Evolutionary conservation across 2,329 filamentous ascomycete genomes (phyloP).

Genomic region (Claviceps sp.): DNA sequence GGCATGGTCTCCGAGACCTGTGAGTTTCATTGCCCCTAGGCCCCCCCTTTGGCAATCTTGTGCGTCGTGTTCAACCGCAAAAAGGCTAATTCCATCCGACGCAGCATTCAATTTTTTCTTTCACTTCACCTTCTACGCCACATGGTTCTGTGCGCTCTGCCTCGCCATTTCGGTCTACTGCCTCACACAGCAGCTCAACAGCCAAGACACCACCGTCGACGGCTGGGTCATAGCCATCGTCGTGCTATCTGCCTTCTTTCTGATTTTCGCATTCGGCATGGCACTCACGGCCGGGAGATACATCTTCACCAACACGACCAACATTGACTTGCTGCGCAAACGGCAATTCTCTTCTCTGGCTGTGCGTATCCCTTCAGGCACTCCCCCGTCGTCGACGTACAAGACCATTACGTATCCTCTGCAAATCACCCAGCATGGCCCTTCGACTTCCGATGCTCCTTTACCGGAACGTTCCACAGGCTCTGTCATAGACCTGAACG

Average conservation of each 20-base stretch:
- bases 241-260: conserved; percentile 57
- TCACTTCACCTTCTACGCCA: conserved; percentile 68
- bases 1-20: conserved; percentile 76
- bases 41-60: too few relatives aligned
- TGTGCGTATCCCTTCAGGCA: conserved; percentile 48
- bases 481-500: conserved; percentile 6
- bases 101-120: conserved; percentile 79
- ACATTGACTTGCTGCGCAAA: conserved; percentile 62
- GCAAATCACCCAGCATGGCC: neutral
- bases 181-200: conserved; percentile 37
- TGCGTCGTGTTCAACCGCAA: too few relatives aligned
- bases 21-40: conserved; percentile 21
- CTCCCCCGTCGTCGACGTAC: conserved; percentile 28
- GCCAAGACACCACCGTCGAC: conserved; percentile 29
- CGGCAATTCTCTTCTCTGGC: conserved; percentile 59
- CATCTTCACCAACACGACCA: conserved; percentile 62
- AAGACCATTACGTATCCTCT: conserved; percentile 47
- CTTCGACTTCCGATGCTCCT: neutral
- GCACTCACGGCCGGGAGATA: conserved; percentile 56
- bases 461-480: conserved; percentile 8
- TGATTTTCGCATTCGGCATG: conserved; percentile 72
- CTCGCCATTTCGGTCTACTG: conserved; percentile 53
- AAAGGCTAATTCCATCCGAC: too few relatives aligned
- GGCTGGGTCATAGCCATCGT: conserved; percentile 53
- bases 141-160: conserved; percentile 50